Conservation (phyloP, 2,329 filamentous ascomycete species). For the Diplodia corticola region DNA sequence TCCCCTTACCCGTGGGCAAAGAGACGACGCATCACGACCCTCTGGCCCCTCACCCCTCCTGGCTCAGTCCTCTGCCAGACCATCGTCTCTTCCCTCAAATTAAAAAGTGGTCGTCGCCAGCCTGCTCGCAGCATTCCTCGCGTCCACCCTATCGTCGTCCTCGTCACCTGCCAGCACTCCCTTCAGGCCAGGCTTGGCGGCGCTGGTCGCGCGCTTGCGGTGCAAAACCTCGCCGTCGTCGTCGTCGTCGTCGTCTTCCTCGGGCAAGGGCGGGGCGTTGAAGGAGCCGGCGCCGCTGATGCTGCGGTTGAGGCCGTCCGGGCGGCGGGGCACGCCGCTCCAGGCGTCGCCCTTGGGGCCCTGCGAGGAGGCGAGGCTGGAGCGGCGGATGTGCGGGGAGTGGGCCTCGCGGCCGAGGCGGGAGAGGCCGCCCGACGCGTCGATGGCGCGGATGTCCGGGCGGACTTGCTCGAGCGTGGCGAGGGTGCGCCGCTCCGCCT, state of each 20-base stretch:
- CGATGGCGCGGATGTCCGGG: constrained; percentile 89
- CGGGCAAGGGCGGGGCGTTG: constrained; percentile 55
- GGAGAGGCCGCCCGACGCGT: constrained; percentile 84
- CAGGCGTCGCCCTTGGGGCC: constrained; percentile 97
- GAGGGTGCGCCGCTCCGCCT: constrained; percentile 87
- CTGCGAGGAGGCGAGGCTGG: constrained; percentile 81
- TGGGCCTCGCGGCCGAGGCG: constrained; percentile 86
- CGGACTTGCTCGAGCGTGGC: constrained; percentile 91
- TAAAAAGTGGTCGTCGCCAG: constrained; percentile 93
- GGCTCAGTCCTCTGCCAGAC: not conserved
- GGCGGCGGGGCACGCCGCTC: constrained; percentile 86
- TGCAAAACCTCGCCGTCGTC: constrained; percentile 43
- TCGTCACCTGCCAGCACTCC: constrained; percentile 69
- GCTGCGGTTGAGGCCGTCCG: constrained; percentile 72
- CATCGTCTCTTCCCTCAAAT: not conserved
- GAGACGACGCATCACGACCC: no score
- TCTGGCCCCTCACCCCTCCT: not conserved
- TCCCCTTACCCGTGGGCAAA: not conserved
- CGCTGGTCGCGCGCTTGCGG: constrained; percentile 51
- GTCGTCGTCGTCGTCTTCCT: constrained; percentile 57
- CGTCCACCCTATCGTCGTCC: constrained; percentile 92
- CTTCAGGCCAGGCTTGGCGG: constrained; percentile 33
- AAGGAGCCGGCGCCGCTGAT: constrained; percentile 66
- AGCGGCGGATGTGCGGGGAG: constrained; percentile 66
- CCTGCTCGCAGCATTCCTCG: constrained; percentile 89